These are phyloP conservation scores for Pseudogymnoascus sp. DNA, from an alignment of 2,329 filamentous ascomycete species.

Conservation along the genomic window DNA sequence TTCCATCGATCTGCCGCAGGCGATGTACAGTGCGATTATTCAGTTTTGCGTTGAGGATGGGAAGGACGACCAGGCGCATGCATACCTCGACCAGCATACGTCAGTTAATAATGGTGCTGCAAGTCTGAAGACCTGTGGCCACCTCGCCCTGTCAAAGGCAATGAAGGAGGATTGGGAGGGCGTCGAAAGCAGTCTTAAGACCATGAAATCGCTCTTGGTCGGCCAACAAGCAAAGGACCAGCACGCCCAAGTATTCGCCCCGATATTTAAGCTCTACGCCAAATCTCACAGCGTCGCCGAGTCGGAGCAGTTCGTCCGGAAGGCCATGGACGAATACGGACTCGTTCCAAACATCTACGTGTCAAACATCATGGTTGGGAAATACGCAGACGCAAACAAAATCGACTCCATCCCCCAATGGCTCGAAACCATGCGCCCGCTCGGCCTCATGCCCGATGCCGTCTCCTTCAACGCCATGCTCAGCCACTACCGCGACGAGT, in stretches of 20 bases:
- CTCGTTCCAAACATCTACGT: constrained; percentile 19
- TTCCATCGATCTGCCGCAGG: constrained; percentile 17
- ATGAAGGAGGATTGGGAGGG: constrained; percentile 24
- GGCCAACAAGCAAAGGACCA: constrained; percentile 10
- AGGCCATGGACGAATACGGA: constrained; percentile 17
- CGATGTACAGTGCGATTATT: constrained; percentile 24
- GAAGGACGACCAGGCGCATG: constrained; percentile 18
- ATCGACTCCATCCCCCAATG: constrained; percentile 23
- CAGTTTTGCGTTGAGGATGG: constrained; percentile 26
- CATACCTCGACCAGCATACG: constrained; percentile 18
- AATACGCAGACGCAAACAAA: constrained; percentile 23
- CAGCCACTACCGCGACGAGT: constrained; percentile 19
- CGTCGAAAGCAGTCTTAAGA: constrained; percentile 21
- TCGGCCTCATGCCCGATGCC: constrained; percentile 17
- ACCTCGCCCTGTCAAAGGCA: constrained; percentile 27
- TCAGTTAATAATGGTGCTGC: background rate
- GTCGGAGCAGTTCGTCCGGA: constrained; percentile 23
- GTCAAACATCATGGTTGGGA: constrained; percentile 21
- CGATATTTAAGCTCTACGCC: constrained; percentile 24
- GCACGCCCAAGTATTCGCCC: constrained; percentile 18
- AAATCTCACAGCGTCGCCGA: constrained; percentile 22
- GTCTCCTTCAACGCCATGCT: constrained; percentile 25
- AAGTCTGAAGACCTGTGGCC: constrained; percentile 23
- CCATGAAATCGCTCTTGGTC: constrained; percentile 16
- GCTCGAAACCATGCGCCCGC: constrained; percentile 21